Conservation (phyloP, 140 eudicot genomes). For the Bidens hawaiensis region DNA sequence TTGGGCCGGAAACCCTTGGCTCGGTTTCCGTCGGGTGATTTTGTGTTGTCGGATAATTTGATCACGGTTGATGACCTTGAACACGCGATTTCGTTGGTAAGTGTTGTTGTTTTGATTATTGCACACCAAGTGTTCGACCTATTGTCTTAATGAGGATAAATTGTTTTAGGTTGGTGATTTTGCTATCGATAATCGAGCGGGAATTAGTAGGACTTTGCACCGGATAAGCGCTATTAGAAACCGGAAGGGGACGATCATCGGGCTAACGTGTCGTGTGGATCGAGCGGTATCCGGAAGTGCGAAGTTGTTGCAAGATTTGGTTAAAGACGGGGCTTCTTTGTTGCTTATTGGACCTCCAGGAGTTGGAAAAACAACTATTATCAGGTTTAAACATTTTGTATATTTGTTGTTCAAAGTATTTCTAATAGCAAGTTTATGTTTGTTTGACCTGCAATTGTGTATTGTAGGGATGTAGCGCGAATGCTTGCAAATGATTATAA, state of each 20-base stretch:
- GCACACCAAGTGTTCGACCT: conserved; percentile 22
- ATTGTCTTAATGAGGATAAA: conserved; percentile 1
- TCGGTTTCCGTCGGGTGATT: conserved; percentile 91
- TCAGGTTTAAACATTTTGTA: conserved; percentile 51
- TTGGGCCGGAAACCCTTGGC: conserved; percentile 90
- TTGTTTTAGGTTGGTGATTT: conserved; percentile 84
- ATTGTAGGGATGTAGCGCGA: conserved; percentile 82
- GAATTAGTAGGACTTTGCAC: conserved; percentile 92
- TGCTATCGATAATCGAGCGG: conserved; percentile 92
- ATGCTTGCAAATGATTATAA: conserved; percentile 94
- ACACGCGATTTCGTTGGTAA: conserved; percentile 75
- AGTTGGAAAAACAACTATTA: conserved; percentile 91
- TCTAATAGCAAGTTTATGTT: not conserved
- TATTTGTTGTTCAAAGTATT: too few species aligned
- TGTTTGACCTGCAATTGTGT: conserved; percentile 14
- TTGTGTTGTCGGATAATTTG: conserved; percentile 63
- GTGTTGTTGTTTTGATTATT: conserved; percentile 10
- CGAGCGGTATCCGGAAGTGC: conserved; percentile 97
- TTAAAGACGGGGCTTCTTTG: conserved; percentile 85
- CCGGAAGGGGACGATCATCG: conserved; percentile 77
- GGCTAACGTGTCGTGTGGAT: conserved; percentile 95
- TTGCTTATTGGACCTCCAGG: conserved; percentile 98
- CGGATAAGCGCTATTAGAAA: conserved; percentile 92
- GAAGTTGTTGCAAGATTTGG: conserved; percentile 69
- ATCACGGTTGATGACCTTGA: conserved; percentile 55